A percentile compares a stretch with the other conserved stretches of the same genome.
Evolutionary conservation across 768 basidiomycete species (phyloP).

Genomic region (Suillus weaverae): DNA sequence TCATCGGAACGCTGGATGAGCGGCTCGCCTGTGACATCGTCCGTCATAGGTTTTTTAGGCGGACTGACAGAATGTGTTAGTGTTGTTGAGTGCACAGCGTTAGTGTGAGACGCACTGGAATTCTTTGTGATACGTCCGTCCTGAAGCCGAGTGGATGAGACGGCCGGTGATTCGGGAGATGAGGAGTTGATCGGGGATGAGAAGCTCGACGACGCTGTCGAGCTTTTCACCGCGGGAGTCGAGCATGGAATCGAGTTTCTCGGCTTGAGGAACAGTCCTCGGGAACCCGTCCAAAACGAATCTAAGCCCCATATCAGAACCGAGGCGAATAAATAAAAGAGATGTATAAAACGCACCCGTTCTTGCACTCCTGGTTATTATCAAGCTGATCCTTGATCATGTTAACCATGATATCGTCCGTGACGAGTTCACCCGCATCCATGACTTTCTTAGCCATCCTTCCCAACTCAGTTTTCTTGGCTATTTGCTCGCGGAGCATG

Average conservation of each 20-base stretch:
- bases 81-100: slow-evolving; percentile 6
- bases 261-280: slow-evolving; percentile 92
- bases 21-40: slow-evolving; percentile 94
- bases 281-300: slow-evolving; percentile 99
- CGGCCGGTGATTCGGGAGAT: slow-evolving; percentile 98
- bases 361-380: slow-evolving; percentile 89
- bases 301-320: slow-evolving; percentile 39
- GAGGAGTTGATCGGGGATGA: slow-evolving; percentile 91
- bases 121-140: slow-evolving; percentile 92
- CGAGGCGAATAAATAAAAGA: background rate
- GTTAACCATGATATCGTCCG: slow-evolving; percentile 95
- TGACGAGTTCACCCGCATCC: slow-evolving; percentile 93
- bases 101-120: slow-evolving; percentile 70
- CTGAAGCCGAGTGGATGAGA: slow-evolving; percentile 85
- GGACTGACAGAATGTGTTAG: slow-evolving; percentile 58
- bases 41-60: slow-evolving; percentile 92
- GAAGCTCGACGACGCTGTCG: slow-evolving; percentile 88
- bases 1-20: slow-evolving; percentile 97
- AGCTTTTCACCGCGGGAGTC: slow-evolving; percentile 78
- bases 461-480: slow-evolving; percentile 83
- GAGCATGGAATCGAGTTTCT: slow-evolving; percentile 95
- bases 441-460: slow-evolving; percentile 95
- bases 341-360: slow-evolving; percentile 68
- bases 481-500: slow-evolving; percentile 95
- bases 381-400: slow-evolving; percentile 97